These are phyloP conservation scores for Nelumbo lutea DNA, from an alignment of 164 flowering plant genomes.

Conservation along the genomic window DNA sequence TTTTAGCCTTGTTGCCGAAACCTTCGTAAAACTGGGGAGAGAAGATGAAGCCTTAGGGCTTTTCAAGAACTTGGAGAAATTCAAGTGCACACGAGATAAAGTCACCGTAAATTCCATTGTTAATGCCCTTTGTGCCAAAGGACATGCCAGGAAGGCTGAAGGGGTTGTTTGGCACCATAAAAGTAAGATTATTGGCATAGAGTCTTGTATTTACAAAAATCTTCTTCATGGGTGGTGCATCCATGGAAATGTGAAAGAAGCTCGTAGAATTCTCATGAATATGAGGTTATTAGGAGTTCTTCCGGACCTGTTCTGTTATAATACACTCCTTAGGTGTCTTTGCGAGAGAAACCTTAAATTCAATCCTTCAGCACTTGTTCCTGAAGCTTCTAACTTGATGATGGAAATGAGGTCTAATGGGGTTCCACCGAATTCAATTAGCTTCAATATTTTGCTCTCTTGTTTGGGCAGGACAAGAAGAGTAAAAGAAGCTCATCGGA, in stretches of 20 bases:
- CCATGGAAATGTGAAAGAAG: constrained; percentile 54
- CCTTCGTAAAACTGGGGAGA: constrained; percentile 50
- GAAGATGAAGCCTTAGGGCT: constrained; percentile 71
- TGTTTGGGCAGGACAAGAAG: constrained; percentile 62
- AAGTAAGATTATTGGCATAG: constrained; percentile 37
- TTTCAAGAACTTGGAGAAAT: constrained; percentile 65
- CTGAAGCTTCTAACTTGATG: constrained; percentile 58
- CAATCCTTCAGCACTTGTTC: constrained; percentile 72
- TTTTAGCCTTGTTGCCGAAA: constrained; percentile 51
- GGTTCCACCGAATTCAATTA: constrained; percentile 41
- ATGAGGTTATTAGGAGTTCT: constrained; percentile 46
- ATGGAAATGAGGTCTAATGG: constrained; percentile 61
- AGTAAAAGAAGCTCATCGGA: constrained; percentile 54
- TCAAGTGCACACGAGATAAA: constrained; percentile 48
- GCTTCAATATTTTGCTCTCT: constrained; percentile 69
- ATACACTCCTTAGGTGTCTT: constrained; percentile 55
- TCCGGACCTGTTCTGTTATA: constrained; percentile 50
- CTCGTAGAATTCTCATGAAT: constrained; percentile 47
- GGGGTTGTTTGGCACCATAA: constrained; percentile 58
- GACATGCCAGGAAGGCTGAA: constrained; percentile 68
- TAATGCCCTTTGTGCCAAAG: constrained; percentile 58
- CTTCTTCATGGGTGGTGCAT: constrained; percentile 63
- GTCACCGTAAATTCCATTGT: constrained; percentile 46
- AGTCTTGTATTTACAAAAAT: constrained; percentile 40
- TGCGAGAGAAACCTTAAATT: constrained; percentile 51